Evolutionary conservation across 73 alveolate species (phyloP), one percentile per base, ranked within the genome.

Genomic region (Symbiodinium natans): DNA sequence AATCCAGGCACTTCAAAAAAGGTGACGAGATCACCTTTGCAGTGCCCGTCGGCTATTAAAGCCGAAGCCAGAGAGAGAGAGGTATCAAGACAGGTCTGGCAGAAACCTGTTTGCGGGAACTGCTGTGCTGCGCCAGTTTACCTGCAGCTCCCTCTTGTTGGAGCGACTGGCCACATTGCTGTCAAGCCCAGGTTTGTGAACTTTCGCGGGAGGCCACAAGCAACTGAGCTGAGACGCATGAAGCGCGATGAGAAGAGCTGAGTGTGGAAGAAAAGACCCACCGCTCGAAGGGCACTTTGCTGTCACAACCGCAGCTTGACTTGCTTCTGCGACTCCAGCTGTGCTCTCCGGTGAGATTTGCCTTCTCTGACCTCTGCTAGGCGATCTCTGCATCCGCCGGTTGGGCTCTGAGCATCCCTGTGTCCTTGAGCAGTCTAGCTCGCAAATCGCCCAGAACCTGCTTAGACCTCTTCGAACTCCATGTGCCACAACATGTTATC

Each of bases 181-280:
- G 33, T 33, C 29, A 59, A 74, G 34, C 83, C 85, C 27, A 87
- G 94, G 94, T 87, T 87, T 36, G 85, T 87, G 63, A 87, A 87
- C 42, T 87, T 87, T 85, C 56, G 94, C 11, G 94, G 94, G 25
- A 34, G 94, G 74, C 94, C 94, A 10, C 94, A 87, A 87, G 94
- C 94, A 6, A 87, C 94, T 38, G 94, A 87, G 94, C 94, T 87
- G 8, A 34, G 94, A 63, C 40, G 94, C 15, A 31, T 31, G 86
- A 75, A 63, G 80, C 80, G 36, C 19, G 80, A 63, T 9, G 80
- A 63, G 80, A 63, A 23, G 80, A 63, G 80, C 80, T 63, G 36
- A 63, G 59, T 13, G 59, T 46, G 13, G 13, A 46, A 46, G 13
- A 46, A 46, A 13, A 46, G 59, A 13, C 59, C 59, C 59, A 13